Conservation (phyloP, 306 rosid species). For the Acacia confusa region DNA sequence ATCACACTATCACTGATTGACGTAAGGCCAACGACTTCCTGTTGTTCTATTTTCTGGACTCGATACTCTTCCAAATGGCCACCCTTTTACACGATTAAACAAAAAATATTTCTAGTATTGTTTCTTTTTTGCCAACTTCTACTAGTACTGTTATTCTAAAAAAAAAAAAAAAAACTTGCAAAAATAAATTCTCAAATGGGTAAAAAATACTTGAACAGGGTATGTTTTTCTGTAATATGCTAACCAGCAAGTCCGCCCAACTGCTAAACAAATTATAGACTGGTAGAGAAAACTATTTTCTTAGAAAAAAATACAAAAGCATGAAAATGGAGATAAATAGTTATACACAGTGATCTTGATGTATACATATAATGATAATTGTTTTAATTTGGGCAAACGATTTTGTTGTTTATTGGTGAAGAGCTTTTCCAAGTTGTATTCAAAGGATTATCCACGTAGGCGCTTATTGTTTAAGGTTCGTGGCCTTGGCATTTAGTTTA, state of each 20-base stretch:
- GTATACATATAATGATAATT: neutral
- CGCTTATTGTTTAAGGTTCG: neutral
- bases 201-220: neutral
- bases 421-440: neutral
- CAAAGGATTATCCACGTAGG: neutral
- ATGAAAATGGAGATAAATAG: neutral
- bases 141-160: no score
- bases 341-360: neutral
- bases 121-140: no score
- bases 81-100: neutral
- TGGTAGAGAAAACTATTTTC: neutral
- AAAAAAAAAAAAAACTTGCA: neutral
- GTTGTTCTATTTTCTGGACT: neutral
- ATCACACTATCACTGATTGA: constrained; percentile 12
- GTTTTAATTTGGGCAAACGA: neutral
- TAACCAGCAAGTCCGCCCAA: neutral
- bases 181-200: neutral
- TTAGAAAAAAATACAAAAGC: neutral
- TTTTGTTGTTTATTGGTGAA: neutral
- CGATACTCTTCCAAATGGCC: neutral
- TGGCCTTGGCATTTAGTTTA: neutral
- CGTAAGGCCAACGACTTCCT: neutral
- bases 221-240: neutral
- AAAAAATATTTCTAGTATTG: no score
- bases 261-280: neutral